Evolutionary conservation across 192 early-diverging fungal species (phyloP), one percentile per base, ranked within the genome.

Genomic region (Podila epigama): DNA sequence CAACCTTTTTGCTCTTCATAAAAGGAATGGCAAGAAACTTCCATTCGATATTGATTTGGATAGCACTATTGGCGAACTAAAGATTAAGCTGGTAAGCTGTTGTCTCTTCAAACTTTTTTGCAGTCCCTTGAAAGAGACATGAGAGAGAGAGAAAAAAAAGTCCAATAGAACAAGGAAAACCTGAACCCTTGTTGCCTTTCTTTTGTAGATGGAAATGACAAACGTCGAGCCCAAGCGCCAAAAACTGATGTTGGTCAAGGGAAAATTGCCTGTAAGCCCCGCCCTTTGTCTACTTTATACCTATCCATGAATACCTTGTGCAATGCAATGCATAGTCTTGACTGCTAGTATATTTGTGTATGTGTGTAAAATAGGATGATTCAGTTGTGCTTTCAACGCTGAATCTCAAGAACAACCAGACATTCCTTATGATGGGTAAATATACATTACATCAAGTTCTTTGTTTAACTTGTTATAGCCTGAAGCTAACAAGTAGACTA

Each of bases 171-270:
- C n/a, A n/a, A n/a, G n/a, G n/a, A n/a, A n/a, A n/a, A n/a, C n/a
- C n/a, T n/a, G n/a, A n/a, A n/a, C n/a, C n/a, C n/a, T 5, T 20
- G 25, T 20, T 32, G 5, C 7, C 60, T 42, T 25, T 34, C 2
- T 22, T 34, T 35, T 35, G 16, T 63, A 77, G 22, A 83, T 85
- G 50, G 89, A 88, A 48, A 65, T 90, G 42, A 93, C 92, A 0
- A 81, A 85, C 32, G 89, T 93, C 5, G 85, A 84, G 16, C 83
- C 87, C 11, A 68, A 80, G 39, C 72, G 87, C 55, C 90, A 91
- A 66, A 93, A 93, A 59, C 84, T 93, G n/a, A 81, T 93, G 53
- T 75, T 93, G 9, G 86, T 89, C 33, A 87, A 85, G 60, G 89
- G 91, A 22, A 83, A 84, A 64, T 66, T 92, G 50, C 92, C 92